Evolutionary conservation across 2,329 filamentous ascomycete species (phyloP).

Genomic region (Fusarium falciforme): DNA sequence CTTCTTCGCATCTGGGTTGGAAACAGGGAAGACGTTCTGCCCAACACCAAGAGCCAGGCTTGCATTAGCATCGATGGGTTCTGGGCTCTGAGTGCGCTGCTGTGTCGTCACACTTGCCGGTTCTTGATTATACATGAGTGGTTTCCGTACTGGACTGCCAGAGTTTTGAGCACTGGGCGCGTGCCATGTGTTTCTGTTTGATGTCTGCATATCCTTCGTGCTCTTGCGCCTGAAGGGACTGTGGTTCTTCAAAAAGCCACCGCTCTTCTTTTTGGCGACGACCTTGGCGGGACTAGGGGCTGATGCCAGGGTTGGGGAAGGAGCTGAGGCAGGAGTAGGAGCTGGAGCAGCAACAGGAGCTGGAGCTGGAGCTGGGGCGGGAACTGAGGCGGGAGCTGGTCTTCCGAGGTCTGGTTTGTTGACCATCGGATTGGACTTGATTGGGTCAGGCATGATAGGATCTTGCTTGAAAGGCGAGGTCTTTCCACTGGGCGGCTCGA

Average conservation of each 20-base stretch:
- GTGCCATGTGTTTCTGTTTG: constrained; percentile 71
- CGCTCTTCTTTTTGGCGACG: constrained; percentile 77
- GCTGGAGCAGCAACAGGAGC: not conserved
- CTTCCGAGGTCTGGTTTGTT: not conserved
- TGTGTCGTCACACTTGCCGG: constrained; percentile 51
- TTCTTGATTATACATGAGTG: constrained; percentile 54
- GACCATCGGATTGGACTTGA: not conserved
- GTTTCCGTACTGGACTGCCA: constrained; percentile 50
- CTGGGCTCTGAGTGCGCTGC: constrained; percentile 73
- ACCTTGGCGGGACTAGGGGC: constrained; percentile 69
- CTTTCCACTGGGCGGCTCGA: constrained; percentile 80
- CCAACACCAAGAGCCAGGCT: constrained; percentile 94
- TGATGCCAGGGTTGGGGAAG: not conserved
- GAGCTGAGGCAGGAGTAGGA: not conserved
- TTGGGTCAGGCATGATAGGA: constrained; percentile 36
- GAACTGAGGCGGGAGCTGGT: not conserved
- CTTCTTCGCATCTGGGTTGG: constrained; percentile 74
- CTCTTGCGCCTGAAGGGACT: constrained; percentile 95
- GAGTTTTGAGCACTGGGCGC: constrained; percentile 47
- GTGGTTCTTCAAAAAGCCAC: constrained; percentile 92
- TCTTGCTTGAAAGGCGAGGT: constrained; percentile 78
- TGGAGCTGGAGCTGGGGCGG: not conserved
- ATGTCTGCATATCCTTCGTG: constrained; percentile 72
- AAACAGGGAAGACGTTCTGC: constrained; percentile 95
- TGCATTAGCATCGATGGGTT: constrained; percentile 90